Percentiles rank a stretch among this genome's conserved stretches.
phyloP scores from a whole-genome alignment of 257 asterid species.

The Nicotiana knightiana region DNA sequence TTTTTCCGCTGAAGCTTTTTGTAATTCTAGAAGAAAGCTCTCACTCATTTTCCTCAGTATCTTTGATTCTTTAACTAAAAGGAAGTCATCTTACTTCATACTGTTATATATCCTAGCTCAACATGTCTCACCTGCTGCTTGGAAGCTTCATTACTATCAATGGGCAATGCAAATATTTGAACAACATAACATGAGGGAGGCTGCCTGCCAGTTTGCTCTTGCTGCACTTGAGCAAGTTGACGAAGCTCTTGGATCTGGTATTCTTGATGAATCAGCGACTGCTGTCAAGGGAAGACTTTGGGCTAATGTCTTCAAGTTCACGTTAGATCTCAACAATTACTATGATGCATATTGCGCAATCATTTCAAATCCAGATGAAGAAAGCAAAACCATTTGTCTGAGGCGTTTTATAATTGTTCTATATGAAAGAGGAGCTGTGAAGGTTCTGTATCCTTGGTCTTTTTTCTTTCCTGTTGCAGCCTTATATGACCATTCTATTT shows the following conservation, averaged over 20 bases:
- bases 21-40: background rate
- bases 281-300: conserved; percentile 79
- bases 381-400: conserved; percentile 79
- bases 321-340: conserved; percentile 64
- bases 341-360: conserved; percentile 93
- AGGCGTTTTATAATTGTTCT: conserved; percentile 95
- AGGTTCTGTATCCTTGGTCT: conserved; percentile 41
- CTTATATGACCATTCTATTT: background rate
- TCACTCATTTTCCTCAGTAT: background rate
- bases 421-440: conserved; percentile 76
- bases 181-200: conserved; percentile 73
- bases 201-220: conserved; percentile 82
- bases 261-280: conserved; percentile 55
- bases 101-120: conserved; percentile 43
- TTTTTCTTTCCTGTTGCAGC: conserved; percentile 13
- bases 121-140: conserved; percentile 48
- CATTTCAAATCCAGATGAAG: conserved; percentile 92
- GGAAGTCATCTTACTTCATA: background rate
- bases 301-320: conserved; percentile 82
- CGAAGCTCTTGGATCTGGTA: conserved; percentile 57
- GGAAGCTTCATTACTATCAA: conserved; percentile 90
- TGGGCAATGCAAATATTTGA: conserved; percentile 99
- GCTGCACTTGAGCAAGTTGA: conserved; percentile 98
- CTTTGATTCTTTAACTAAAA: conserved; percentile 4
- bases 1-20: background rate